Conservation (phyloP, 164 flowering plant genomes). For the Houttuynia cordata region DNA sequence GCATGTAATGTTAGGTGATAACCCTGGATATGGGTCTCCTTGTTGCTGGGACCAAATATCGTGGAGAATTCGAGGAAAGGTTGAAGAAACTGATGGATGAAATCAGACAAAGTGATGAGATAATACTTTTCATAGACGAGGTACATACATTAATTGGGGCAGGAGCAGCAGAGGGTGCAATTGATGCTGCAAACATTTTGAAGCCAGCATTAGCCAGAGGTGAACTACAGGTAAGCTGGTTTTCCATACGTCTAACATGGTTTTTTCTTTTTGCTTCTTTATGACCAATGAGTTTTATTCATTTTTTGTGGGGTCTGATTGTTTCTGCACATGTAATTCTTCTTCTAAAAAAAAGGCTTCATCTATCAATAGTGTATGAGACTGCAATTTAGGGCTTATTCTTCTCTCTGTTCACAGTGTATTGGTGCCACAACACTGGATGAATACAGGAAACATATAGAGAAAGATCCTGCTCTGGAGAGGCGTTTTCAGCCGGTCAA, state of each 20-base stretch:
- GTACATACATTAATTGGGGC: constrained; percentile 97
- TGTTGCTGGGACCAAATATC: constrained; percentile 94
- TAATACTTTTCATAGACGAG: constrained; percentile 91
- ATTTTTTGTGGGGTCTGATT: background rate
- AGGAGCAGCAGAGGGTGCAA: constrained; percentile 96
- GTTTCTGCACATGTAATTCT: background rate
- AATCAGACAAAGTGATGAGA: constrained; percentile 87
- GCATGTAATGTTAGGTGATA: constrained; percentile 49
- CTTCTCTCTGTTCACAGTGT: constrained; percentile 38
- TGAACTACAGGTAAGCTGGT: constrained; percentile 63
- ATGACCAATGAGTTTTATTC: background rate
- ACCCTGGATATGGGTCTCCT: constrained; percentile 94
- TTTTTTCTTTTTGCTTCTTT: background rate
- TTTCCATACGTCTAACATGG: background rate
- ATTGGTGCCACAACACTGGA: constrained; percentile 97
- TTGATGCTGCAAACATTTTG: constrained; percentile 97
- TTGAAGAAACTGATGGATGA: constrained; percentile 92
- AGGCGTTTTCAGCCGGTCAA: constrained; percentile 93
- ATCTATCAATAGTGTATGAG: background rate
- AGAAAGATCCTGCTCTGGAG: constrained; percentile 94
- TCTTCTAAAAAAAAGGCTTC: background rate
- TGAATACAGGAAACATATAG: constrained; percentile 95
- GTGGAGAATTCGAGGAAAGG: constrained; percentile 98
- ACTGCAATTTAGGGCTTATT: background rate
- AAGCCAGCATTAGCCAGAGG: constrained; percentile 99